Conservation (phyloP, 2,329 filamentous ascomycete species). For the Chrysoporthe cubensis region DNA sequence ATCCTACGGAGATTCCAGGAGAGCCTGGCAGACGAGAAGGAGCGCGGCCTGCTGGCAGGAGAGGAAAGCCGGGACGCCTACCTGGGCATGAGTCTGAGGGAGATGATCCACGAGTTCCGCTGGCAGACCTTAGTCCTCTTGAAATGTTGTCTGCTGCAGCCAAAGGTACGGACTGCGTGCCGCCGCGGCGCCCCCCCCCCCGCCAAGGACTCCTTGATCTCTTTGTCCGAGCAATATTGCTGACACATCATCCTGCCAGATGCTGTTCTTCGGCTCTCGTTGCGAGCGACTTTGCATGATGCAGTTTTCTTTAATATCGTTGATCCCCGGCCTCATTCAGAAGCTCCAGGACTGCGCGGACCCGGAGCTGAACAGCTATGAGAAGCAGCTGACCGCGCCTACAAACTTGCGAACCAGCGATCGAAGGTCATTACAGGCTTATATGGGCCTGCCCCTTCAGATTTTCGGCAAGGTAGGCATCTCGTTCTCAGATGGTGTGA, state of each 20-base stretch:
- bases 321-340: conserved; percentile 90
- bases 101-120: conserved; percentile 92
- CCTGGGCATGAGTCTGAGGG: conserved; percentile 83
- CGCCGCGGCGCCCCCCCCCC: too few species aligned
- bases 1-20: conserved; percentile 92
- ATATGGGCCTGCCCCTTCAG: conserved; percentile 93
- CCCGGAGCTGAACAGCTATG: conserved; percentile 85
- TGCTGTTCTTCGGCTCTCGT: conserved; percentile 97
- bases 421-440: conserved; percentile 83
- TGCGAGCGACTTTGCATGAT: conserved; percentile 98
- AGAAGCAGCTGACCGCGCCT: conserved; percentile 73
- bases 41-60: conserved; percentile 58
- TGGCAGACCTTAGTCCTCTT: conserved; percentile 93
- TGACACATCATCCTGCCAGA: conserved; percentile 55
- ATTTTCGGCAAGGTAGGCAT: conserved; percentile 81
- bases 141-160: conserved; percentile 91
- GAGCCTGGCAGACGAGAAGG: conserved; percentile 73
- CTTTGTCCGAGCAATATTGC: neutral
- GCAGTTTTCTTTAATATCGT: conserved; percentile 92
- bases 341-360: conserved; percentile 95
- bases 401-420: conserved; percentile 92
- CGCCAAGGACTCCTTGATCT: too few species aligned
- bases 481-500: conserved; percentile 15
- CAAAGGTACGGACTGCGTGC: conserved; percentile 67
- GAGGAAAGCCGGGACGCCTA: conserved; percentile 83